Conservation (phyloP, 495 filamentous ascomycete species). For the Xylaria nigripes region DNA sequence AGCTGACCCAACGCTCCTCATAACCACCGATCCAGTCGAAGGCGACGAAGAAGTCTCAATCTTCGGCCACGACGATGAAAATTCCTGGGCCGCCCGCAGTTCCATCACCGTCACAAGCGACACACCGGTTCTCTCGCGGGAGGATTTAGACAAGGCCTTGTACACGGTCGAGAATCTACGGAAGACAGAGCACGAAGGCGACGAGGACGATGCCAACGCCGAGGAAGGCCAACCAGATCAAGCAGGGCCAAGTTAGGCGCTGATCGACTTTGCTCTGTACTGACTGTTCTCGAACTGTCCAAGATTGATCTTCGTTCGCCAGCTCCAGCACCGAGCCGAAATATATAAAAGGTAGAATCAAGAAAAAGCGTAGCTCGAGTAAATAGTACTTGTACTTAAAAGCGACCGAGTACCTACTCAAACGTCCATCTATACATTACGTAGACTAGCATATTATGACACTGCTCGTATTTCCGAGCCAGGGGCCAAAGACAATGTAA, state of each 20-base stretch:
- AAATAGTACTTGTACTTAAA: too few species aligned
- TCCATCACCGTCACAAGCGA: conserved; percentile 12
- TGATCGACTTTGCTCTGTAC: not conserved
- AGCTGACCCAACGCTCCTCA: conserved; percentile 30
- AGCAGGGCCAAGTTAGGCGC: not conserved
- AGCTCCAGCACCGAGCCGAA: too few species aligned
- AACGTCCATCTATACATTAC: too few species aligned
- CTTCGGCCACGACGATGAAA: conserved; percentile 16
- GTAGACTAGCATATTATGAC: too few species aligned
- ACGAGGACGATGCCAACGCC: conserved; percentile 26
- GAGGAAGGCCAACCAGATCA: not conserved
- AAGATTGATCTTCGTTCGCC: too few species aligned
- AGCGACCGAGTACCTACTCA: too few species aligned
- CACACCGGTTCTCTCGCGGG: conserved; percentile 22
- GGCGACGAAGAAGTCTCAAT: conserved; percentile 4
- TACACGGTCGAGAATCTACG: conserved; percentile 67
- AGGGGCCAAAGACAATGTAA: too few species aligned
- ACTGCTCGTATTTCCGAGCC: too few species aligned
- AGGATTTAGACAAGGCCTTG: conserved; percentile 49
- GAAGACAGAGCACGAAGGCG: conserved; percentile 52
- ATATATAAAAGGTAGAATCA: too few species aligned
- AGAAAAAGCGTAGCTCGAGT: too few species aligned
- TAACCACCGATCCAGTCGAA: conserved; percentile 47
- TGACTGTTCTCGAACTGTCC: too few species aligned
- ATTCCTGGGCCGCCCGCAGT: conserved; percentile 6